Base-by-base conservation (phyloP, 768 basidiomycete species). In the Sporobolomyces phaffii region DNA sequence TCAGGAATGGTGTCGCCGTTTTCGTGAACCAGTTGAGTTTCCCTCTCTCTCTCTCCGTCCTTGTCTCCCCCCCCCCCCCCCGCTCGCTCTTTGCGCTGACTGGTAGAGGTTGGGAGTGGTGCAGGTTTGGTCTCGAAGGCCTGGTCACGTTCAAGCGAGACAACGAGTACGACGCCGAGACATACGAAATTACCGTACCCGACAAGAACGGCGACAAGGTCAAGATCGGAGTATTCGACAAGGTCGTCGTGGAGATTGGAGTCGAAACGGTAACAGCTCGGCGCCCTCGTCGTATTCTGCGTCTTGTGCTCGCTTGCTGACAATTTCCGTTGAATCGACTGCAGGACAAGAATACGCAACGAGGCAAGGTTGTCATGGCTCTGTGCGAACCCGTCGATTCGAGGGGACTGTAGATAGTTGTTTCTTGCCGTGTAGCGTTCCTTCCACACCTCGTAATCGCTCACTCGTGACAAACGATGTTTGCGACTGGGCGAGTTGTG, bases 1-100 rank as follows among this genome's bases (percentile, higher is more conserved):
- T 99, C 79, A 83, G 89, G 74, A 99, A 99, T 77, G 96, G 94
- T 0, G 78, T 99, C 36, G 89, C 90, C n/a, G 94, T 98, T 41
- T 98, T 96, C 71, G 91, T 98, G 34, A 90, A 86, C 36, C 86
- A 87, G 94, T 97, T 24, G 28, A 31, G 72, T 33, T 40, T 36
- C 9, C 17, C 18, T 22, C 28, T 36, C 38, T 50, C 13, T 15
- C 34, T 22, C 0, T 7, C 24, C 31, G 14, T 24, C 26, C 13
- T 47, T n/a, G 15, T 33, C 44, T 45, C 36, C 56, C 18, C 7
- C 26, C 14, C n/a, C n/a, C n/a, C n/a, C n/a, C n/a, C n/a, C n/a
- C n/a, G n/a, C n/a, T n/a, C n/a, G n/a, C 17, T 17, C 17, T 18
- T 24, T 26, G 15, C 38, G 43, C 22, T 62, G 29, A 43, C n/a